Evolutionary conservation across 805 yeast genomes (phyloP).

Genomic region (Lipomyces lipofer): DNA sequence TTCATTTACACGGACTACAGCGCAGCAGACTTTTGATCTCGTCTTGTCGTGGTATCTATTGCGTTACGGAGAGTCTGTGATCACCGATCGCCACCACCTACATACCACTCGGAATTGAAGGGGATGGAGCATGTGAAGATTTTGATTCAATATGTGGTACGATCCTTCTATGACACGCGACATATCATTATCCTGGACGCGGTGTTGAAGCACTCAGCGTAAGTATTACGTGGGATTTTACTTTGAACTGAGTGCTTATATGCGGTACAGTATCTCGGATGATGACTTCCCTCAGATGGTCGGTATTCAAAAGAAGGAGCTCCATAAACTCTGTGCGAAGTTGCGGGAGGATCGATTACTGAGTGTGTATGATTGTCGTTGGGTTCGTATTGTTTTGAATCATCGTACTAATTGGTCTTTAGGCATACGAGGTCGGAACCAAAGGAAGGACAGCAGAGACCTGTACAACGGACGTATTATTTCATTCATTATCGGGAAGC

Average conservation of each 20-base stretch:
- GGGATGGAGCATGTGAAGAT: slow-evolving; percentile 29
- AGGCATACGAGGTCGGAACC: slow-evolving; percentile 37
- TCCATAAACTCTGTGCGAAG: slow-evolving; percentile 77
- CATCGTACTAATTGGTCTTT: not conserved
- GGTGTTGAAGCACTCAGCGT: slow-evolving; percentile 77
- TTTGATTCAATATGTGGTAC: slow-evolving; percentile 72
- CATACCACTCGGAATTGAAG: too few species aligned
- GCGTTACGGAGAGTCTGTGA: too few species aligned
- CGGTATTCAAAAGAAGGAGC: slow-evolving; percentile 82
- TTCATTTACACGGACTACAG: too few species aligned
- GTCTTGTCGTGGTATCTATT: too few species aligned
- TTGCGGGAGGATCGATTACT: slow-evolving; percentile 82
- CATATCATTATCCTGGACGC: slow-evolving; percentile 86
- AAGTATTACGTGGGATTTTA: slow-evolving; percentile 2
- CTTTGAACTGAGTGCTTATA: not conserved
- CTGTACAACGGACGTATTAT: slow-evolving; percentile 75
- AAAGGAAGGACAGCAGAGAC: slow-evolving; percentile 61
- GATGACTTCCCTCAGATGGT: slow-evolving; percentile 82
- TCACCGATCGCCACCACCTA: too few species aligned
- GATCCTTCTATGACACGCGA: slow-evolving; percentile 86
- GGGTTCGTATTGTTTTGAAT: too few species aligned
- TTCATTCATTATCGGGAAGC: slow-evolving; percentile 90
- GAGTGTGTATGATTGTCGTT: slow-evolving; percentile 52
- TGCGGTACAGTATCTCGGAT: slow-evolving; percentile 60
- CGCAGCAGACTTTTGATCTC: too few species aligned